Evolutionary conservation across 2,329 filamentous ascomycete genomes (phyloP).

Genomic region (Bipolaris zeicola): DNA sequence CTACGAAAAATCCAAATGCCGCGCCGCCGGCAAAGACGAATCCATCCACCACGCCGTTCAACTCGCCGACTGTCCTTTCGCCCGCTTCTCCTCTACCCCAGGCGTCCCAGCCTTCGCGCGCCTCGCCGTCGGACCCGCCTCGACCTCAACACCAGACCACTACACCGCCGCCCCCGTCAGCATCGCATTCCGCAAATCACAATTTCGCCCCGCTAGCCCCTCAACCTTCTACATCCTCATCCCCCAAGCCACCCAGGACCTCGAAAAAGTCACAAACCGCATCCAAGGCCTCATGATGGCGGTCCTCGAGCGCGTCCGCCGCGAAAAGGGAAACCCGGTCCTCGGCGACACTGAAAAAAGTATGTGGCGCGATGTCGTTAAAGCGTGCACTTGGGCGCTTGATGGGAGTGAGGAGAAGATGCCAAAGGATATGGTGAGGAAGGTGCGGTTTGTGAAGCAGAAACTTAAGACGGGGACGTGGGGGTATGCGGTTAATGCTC

Average conservation of each 20-base stretch:
- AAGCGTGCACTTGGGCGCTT: constrained; percentile 35
- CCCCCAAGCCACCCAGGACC: constrained; percentile 16
- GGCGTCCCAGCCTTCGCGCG: constrained; percentile 33
- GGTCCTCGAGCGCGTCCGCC: constrained; percentile 34
- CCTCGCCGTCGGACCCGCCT: constrained; percentile 34
- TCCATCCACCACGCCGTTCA: constrained; percentile 34
- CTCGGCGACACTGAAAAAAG: constrained; percentile 21
- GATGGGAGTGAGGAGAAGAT: constrained; percentile 32
- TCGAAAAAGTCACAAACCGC: constrained; percentile 27
- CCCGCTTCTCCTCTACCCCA: constrained; percentile 8
- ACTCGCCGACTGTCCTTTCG: constrained; percentile 37
- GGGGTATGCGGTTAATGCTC: constrained; percentile 21
- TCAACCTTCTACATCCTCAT: constrained; percentile 32
- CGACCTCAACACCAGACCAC: constrained; percentile 6
- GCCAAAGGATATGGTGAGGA: constrained; percentile 33
- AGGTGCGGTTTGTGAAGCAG: constrained; percentile 32
- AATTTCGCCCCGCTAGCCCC: constrained; percentile 21
- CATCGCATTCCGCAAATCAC: constrained; percentile 21
- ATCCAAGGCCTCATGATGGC: constrained; percentile 42
- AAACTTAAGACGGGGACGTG: constrained; percentile 34
- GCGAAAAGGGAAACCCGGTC: constrained; percentile 28
- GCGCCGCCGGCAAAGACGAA: constrained; percentile 24
- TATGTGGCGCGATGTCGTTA: constrained; percentile 33
- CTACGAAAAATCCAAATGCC: constrained; percentile 31
- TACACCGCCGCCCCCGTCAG: constrained; percentile 31